phyloP scores from a whole-genome alignment of 139 green algal species.

The Micromonas pusilla region DNA sequence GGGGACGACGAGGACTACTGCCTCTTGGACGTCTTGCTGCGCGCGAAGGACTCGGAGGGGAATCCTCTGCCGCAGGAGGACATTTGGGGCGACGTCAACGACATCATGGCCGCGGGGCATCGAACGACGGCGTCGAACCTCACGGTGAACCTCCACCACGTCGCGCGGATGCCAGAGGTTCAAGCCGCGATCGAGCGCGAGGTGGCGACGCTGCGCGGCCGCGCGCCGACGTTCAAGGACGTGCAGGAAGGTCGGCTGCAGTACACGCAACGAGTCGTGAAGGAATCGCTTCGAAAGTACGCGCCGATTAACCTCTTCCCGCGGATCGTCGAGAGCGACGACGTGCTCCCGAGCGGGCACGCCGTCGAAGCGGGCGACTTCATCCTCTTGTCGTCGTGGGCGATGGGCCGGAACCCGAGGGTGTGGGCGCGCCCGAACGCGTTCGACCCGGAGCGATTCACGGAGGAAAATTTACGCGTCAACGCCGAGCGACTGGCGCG shows the following conservation, averaged over 20 bases:
- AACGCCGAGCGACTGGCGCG: constrained; percentile 16
- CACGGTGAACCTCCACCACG: constrained; percentile 50
- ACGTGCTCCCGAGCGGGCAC: constrained; percentile 57
- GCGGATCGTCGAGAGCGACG: constrained; percentile 41
- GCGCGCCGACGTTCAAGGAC: constrained; percentile 41
- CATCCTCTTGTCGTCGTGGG: constrained; percentile 64
- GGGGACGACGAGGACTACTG: constrained; percentile 36
- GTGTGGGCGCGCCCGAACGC: constrained; percentile 49
- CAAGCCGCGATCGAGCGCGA: constrained; percentile 42
- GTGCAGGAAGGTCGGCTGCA: constrained; percentile 23
- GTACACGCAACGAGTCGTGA: constrained; percentile 42
- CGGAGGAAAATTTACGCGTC: background rate
- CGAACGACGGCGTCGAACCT: constrained; percentile 62
- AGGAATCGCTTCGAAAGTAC: constrained; percentile 62
- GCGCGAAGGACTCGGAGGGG: constrained; percentile 5
- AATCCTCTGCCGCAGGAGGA: constrained; percentile 53
- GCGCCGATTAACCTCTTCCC: constrained; percentile 66
- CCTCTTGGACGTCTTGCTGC: constrained; percentile 54
- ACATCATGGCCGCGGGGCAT: constrained; percentile 66
- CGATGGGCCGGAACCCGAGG: constrained; percentile 46
- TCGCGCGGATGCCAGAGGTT: constrained; percentile 49
- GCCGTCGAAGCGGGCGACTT: constrained; percentile 53
- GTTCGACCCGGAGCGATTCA: constrained; percentile 43
- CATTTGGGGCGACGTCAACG: constrained; percentile 65
- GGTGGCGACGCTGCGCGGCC: constrained; percentile 42